Percentiles rank a stretch among this genome's conserved stretches.
phyloP scores from a whole-genome alignment of 2,329 filamentous ascomycete species.

The Phaeoacremonium minimum region DNA sequence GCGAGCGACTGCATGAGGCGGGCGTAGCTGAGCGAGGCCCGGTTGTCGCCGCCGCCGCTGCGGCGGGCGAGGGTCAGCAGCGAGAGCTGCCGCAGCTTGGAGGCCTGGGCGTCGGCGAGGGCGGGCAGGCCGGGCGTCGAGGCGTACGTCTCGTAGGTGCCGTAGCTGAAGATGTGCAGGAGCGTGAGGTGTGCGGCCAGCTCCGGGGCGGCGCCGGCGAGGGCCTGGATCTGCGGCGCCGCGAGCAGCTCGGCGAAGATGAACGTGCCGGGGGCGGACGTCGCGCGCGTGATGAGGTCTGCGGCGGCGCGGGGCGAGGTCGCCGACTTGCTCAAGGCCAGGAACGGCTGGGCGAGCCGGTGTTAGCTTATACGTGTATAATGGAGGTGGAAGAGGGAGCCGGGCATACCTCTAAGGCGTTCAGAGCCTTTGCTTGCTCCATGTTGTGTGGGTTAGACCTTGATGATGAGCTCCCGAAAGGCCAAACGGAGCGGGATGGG shows the following conservation, averaged over 20 bases:
- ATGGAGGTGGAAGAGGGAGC: conserved; percentile 2
- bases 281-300: conserved; percentile 83
- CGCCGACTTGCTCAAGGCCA: conserved; percentile 82
- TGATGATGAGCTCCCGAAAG: too few relatives aligned
- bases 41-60: conserved; percentile 39
- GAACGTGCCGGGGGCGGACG: conserved; percentile 83
- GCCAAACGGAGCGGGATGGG: too few relatives aligned
- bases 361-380: conserved; percentile 4
- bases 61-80: conserved; percentile 76
- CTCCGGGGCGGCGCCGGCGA: conserved; percentile 53
- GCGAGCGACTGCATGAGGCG: conserved; percentile 63
- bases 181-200: conserved; percentile 62
- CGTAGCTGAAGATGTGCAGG: conserved; percentile 88
- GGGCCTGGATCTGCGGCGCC: conserved; percentile 71
- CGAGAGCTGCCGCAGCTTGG: conserved; percentile 88
- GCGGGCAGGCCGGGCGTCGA: conserved; percentile 55
- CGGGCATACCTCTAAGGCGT: conserved; percentile 53
- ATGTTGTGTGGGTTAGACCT: conserved; percentile 46
- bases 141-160: conserved; percentile 75
- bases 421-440: conserved; percentile 69
- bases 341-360: conserved; percentile 69
- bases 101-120: conserved; percentile 67
- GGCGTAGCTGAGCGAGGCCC: conserved; percentile 61
- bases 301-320: conserved; percentile 78
- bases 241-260: conserved; percentile 92